phyloP scores from a whole-genome alignment of 805 yeast species.

The Metschnikowia continentalis region DNA sequence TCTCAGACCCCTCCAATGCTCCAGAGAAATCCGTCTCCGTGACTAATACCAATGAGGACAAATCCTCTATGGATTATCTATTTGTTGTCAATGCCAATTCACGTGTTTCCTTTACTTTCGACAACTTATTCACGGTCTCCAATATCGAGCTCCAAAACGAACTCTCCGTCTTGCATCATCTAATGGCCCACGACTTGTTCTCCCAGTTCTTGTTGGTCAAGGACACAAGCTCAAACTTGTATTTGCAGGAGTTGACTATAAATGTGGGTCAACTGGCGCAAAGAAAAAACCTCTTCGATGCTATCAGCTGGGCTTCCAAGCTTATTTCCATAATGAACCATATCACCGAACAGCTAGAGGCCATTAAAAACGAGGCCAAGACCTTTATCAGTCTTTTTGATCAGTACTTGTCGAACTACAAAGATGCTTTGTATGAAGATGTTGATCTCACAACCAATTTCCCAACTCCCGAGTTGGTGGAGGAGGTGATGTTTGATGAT shows the following conservation, averaged over 20 bases:
- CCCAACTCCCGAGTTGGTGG: slow-evolving; percentile 16
- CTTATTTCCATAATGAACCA: slow-evolving; percentile 23
- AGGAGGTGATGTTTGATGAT: slow-evolving; percentile 15
- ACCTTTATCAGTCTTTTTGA: slow-evolving; percentile 27
- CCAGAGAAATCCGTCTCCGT: slow-evolving; percentile 10
- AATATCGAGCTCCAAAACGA: slow-evolving; percentile 21
- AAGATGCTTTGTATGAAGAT: slow-evolving; percentile 22
- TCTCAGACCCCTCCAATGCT: slow-evolving; percentile 5
- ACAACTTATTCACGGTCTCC: slow-evolving; percentile 27
- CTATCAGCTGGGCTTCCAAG: slow-evolving; percentile 24
- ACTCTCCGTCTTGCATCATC: slow-evolving; percentile 18
- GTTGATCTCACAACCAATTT: slow-evolving; percentile 27
- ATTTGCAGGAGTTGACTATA: slow-evolving; percentile 17
- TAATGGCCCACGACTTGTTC: slow-evolving; percentile 22
- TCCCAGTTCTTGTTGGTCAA: slow-evolving; percentile 25
- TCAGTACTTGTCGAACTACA: slow-evolving; percentile 30
- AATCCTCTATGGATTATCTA: slow-evolving; percentile 21
- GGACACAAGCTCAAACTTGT: slow-evolving; percentile 7
- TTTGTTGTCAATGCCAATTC: slow-evolving; percentile 21
- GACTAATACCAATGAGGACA: slow-evolving; percentile 11
- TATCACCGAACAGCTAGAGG: slow-evolving; percentile 19
- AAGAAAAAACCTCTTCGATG: slow-evolving; percentile 18
- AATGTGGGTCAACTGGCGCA: slow-evolving; percentile 3
- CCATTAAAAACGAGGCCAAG: slow-evolving; percentile 20
- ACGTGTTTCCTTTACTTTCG: slow-evolving; percentile 27